These are phyloP conservation scores for Ochromonas danica DNA, from an alignment of 108 stramenopile genomes.

Conservation along the genomic window DNA sequence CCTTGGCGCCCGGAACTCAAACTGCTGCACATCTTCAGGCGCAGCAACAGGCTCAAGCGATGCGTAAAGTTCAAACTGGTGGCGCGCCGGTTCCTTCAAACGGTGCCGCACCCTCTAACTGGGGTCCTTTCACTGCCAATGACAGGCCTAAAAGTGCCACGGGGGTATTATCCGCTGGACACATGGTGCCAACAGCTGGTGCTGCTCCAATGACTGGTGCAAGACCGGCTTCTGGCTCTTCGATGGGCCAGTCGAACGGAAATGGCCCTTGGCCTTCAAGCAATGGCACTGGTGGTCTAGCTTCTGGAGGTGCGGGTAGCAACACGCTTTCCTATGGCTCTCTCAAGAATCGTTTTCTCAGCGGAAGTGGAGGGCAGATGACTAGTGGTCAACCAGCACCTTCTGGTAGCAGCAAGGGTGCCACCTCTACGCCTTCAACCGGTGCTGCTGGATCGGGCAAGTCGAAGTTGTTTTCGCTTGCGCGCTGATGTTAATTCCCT, in stretches of 20 bases:
- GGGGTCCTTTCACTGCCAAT: not conserved
- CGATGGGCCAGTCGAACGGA: no score
- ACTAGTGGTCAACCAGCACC: no score
- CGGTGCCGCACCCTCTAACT: not conserved
- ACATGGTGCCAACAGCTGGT: not conserved
- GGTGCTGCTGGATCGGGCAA: not conserved
- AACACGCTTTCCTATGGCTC: conserved; percentile 24
- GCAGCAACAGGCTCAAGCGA: not conserved
- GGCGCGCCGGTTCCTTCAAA: no score
- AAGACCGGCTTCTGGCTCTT: no score
- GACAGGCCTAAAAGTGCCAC: conserved; percentile 12
- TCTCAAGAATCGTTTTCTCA: conserved; percentile 17
- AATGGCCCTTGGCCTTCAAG: no score
- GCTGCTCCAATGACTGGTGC: not conserved
- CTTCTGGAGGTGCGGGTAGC: not conserved
- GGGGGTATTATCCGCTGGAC: not conserved
- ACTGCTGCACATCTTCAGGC: not conserved
- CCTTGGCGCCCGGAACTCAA: not conserved
- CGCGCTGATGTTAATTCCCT: no score
- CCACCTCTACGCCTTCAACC: not conserved
- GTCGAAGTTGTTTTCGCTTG: conserved; percentile 5
- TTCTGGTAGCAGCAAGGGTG: not conserved
- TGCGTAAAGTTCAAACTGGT: not conserved
- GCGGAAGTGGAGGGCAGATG: no score
- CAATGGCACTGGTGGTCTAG: no score